phyloP scores from a whole-genome alignment of 192 early-diverging fungal genomes.

The Umbelopsis sp. region DNA sequence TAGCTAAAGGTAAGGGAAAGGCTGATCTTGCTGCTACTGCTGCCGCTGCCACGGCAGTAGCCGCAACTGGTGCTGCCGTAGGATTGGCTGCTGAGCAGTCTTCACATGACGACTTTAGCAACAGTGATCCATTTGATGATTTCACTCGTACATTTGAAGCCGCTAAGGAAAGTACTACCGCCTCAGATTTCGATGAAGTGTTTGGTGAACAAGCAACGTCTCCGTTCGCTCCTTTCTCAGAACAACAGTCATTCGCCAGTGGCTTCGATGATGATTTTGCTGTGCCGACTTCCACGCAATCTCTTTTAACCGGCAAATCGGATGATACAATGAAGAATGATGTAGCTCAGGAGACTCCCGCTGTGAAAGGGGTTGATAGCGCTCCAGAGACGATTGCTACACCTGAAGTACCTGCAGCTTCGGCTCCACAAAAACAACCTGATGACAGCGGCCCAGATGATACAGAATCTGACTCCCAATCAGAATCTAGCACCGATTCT shows the following conservation, averaged over 20 bases:
- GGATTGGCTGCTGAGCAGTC: background rate
- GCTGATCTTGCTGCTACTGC: background rate
- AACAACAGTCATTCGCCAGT: background rate
- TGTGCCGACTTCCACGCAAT: background rate
- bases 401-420: background rate
- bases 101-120: background rate
- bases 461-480: background rate
- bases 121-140: constrained; percentile 14
- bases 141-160: constrained; percentile 6
- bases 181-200: constrained; percentile 7
- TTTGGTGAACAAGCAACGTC: constrained; percentile 2
- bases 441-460: background rate
- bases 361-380: background rate
- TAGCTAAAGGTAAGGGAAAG: background rate
- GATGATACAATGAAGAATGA: background rate
- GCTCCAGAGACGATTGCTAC: background rate
- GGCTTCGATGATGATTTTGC: constrained; percentile 5
- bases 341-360: background rate
- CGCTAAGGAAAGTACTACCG: background rate
- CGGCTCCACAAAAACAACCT: background rate
- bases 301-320: background rate
- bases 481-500: background rate
- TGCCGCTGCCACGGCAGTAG: background rate
- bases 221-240: background rate
- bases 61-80: background rate